phyloP scores from a whole-genome alignment of 2,329 filamentous ascomycete species.

The Aspergillus clavatus region DNA sequence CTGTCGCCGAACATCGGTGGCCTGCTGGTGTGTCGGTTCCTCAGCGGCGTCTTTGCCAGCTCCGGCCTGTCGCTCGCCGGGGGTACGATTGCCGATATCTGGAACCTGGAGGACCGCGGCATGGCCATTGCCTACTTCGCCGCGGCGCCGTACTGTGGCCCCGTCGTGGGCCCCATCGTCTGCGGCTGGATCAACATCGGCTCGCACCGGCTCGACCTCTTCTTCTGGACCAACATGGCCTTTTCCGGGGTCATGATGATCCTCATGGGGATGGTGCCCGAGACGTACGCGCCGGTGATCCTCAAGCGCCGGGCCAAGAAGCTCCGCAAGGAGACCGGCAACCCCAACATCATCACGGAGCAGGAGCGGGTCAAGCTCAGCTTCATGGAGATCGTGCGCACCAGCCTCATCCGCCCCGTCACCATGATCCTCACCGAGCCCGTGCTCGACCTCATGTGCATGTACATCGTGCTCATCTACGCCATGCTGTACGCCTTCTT shows the following conservation, averaged over 20 bases:
- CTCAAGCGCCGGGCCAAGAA: slow-evolving; percentile 30
- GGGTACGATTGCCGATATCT: slow-evolving; percentile 54
- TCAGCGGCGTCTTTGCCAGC: slow-evolving; percentile 29
- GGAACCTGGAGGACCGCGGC: slow-evolving; percentile 71
- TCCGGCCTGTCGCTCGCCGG: slow-evolving; percentile 27
- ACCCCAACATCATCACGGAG: slow-evolving; percentile 30
- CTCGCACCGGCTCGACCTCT: slow-evolving; percentile 26
- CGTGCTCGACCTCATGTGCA: slow-evolving; percentile 54
- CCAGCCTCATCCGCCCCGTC: slow-evolving; percentile 72
- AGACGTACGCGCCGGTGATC: slow-evolving; percentile 34
- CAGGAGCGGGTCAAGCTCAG: slow-evolving; percentile 24
- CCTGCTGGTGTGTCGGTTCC: slow-evolving; percentile 25
- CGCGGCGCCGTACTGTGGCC: slow-evolving; percentile 73
- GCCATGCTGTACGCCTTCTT: slow-evolving; percentile 46
- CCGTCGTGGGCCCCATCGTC: slow-evolving; percentile 66
- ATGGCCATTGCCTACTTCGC: slow-evolving; percentile 78
- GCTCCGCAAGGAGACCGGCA: slow-evolving; percentile 31
- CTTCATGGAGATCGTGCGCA: slow-evolving; percentile 45
- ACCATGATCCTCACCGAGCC: slow-evolving; percentile 65
- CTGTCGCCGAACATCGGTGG: slow-evolving; percentile 29
- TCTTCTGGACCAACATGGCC: slow-evolving; percentile 32
- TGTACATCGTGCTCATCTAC: slow-evolving; percentile 62
- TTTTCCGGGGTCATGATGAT: slow-evolving; percentile 24
- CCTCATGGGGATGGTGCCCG: slow-evolving; percentile 25
- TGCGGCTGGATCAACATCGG: slow-evolving; percentile 63